Conservation (phyloP, 805 yeast genomes). For the Myxozyma mucilagina region DNA sequence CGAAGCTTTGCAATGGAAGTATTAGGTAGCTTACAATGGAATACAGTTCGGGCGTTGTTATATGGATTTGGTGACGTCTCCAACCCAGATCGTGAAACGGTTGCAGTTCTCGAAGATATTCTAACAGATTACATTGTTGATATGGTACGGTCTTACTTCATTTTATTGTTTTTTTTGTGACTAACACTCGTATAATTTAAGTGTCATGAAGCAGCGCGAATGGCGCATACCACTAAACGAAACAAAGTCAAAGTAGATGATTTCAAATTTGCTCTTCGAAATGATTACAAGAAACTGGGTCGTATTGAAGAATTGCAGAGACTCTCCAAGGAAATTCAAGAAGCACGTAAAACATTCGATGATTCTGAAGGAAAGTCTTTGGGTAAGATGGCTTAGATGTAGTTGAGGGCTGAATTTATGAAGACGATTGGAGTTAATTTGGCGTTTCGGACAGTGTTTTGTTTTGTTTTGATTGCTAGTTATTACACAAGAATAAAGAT, state of each 20-base stretch:
- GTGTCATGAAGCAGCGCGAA: conserved; percentile 55
- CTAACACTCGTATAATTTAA: background rate
- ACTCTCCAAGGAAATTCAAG: conserved; percentile 60
- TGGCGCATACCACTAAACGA: conserved; percentile 54
- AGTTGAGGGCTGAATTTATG: background rate
- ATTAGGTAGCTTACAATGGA: conserved; percentile 44
- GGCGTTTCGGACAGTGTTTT: background rate
- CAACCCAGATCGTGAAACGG: conserved; percentile 66
- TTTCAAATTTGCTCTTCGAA: conserved; percentile 66
- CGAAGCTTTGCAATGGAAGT: conserved; percentile 37
- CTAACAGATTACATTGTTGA: conserved; percentile 63
- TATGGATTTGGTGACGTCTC: conserved; percentile 74
- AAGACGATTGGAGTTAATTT: background rate
- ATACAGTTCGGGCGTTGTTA: conserved; percentile 49
- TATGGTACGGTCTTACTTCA: conserved; percentile 40
- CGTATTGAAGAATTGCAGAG: conserved; percentile 65
- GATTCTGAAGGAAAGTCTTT: conserved; percentile 52
- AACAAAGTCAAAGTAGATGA: conserved; percentile 71
- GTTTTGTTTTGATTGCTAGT: too few relatives aligned
- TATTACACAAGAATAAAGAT: too few relatives aligned
- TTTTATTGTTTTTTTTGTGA: background rate
- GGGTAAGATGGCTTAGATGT: conserved; percentile 31
- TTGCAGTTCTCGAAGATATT: conserved; percentile 66
- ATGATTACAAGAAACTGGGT: conserved; percentile 66
- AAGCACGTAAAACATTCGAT: conserved; percentile 67